Base-by-base conservation (phyloP, 371 early-diverging fungal genomes). In the Mucor piriformis region DNA sequence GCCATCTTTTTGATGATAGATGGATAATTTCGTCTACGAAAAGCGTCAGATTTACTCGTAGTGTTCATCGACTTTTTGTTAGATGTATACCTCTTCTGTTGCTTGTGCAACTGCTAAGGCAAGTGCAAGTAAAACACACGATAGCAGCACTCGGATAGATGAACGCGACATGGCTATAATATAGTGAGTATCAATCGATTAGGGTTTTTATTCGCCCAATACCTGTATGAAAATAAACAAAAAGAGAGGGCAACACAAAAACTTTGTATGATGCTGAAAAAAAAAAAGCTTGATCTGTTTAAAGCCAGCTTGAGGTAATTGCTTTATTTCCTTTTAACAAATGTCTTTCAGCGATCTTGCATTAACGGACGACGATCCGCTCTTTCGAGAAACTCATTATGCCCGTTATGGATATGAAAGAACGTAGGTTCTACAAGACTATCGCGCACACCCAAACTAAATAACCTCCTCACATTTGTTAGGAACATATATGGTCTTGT, bases 401-500 rank as follows among this genome's bases (percentile, higher is more conserved):
- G 74, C 80, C 43, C 68, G 81, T n/a, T 77, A 70, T 50, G 76
- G 74, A 0, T 67, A 61, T 44, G 81, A 76, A 44, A 54, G 81
- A 67, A 81, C 81, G 81, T 77, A 76, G 70, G 51, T 2, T 38
- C n/a, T 6, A 4, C n/a, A n/a, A n/a, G n/a, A n/a, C n/a, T n/a
- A n/a, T n/a, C n/a, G n/a, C n/a, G n/a, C n/a, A n/a, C n/a, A n/a
- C n/a, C n/a, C n/a, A n/a, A n/a, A n/a, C n/a, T n/a, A n/a, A n/a
- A n/a, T n/a, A n/a, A n/a, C n/a, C n/a, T n/a, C n/a, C n/a, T n/a
- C n/a, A n/a, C n/a, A n/a, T n/a, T n/a, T n/a, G n/a, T 3, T 62
- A 81, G 81, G 6, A 81, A 81, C 50, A 81, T 81, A 13, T 81
- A 70, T 46, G 81, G 81, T 10, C 52, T 76, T 15, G 65, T 70